Base-by-base conservation (phyloP, 176 grass and related monocot species). In the Carex cristatella region DNA sequence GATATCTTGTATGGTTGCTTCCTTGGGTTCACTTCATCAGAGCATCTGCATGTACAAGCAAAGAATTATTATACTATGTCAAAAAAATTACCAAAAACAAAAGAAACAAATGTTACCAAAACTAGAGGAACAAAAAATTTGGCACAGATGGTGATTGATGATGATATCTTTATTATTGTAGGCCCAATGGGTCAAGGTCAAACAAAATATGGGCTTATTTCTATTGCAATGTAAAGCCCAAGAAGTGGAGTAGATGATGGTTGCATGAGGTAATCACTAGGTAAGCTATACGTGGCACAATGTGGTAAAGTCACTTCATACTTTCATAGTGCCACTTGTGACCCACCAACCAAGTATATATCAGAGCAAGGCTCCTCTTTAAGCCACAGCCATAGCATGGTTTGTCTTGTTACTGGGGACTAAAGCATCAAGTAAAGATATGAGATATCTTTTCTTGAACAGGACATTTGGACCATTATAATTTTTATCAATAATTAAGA, bases 1-100 rank as follows among this genome's bases (percentile, higher is more conserved):
- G 92, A 91, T 65, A 97, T 89, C 81, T 91, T 89, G 77, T 97
- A 97, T 11, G 87, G 85, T 46, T 89, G 83, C 83, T 92, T 94
- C 77, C 92, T 62, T 1, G 94, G 94, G 42, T 92, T 97, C 68
- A 68, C 35, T 78, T 97, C 94, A 19, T 97, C 94, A 0, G 94
- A 97, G 82, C 94, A 97, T 73, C 94, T 97, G 81, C 28, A 59
- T 53, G 57, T 40, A 40, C 3, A 37, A 31, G 7, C 10, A 79
- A 56, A 48, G 2, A 37, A 51, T 55, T 32, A 35, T 60, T 80
- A 30, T 79, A 30, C 10, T 58, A 2, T 30, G 7, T 61, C 7
- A 73, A 82, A 65, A 38, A 4, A 38, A 82, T 35, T 35, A 9
- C 0, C 15, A 10, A 40, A 40, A 61, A 56, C 6, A 55, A 37